Percentiles rank a stretch among this genome's conserved stretches.
Evolutionary conservation across 805 yeast species (phyloP).

Genomic region (Starmerella vitae): DNA sequence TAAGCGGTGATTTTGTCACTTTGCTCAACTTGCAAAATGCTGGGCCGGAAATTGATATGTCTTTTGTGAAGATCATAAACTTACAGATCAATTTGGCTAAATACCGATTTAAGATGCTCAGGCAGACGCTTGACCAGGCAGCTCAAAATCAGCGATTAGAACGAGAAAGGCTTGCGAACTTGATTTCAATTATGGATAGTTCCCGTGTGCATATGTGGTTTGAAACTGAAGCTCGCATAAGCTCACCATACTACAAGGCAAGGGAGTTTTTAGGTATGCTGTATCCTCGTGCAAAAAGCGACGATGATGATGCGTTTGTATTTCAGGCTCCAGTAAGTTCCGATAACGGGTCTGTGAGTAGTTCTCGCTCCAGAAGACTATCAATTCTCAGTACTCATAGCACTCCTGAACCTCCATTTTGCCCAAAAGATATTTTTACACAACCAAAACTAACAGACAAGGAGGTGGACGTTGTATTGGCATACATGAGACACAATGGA

Average conservation of each 20-base stretch:
- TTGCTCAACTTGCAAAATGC: slow-evolving; percentile 6
- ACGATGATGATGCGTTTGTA: not conserved
- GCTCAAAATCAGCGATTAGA: slow-evolving; percentile 11
- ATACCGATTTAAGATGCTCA: slow-evolving; percentile 4
- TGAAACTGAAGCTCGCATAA: slow-evolving; percentile 18
- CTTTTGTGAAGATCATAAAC: slow-evolving; percentile 1
- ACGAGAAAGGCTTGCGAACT: slow-evolving; percentile 7
- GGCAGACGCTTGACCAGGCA: slow-evolving; percentile 10
- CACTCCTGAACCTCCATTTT: slow-evolving; percentile 23
- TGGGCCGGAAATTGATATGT: not conserved
- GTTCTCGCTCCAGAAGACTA: slow-evolving; percentile 21
- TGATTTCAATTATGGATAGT: slow-evolving; percentile 11
- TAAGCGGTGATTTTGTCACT: slow-evolving; percentile 13
- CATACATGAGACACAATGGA: slow-evolving; percentile 24
- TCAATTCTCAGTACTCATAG: slow-evolving; percentile 21
- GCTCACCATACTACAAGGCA: slow-evolving; percentile 8
- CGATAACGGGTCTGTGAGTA: not conserved
- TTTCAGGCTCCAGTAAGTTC: not conserved
- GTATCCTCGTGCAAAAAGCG: slow-evolving; percentile 7
- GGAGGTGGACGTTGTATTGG: slow-evolving; percentile 25
- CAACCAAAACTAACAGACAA: slow-evolving; percentile 26
- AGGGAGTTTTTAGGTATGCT: slow-evolving; percentile 10
- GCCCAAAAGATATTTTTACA: slow-evolving; percentile 22
- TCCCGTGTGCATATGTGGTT: slow-evolving; percentile 20
- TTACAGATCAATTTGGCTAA: not conserved